Evolutionary conservation across 2,329 filamentous ascomycete genomes (phyloP), one percentile per base, ranked within the genome.

Genomic region (Neofusicoccum umdonicola): DNA sequence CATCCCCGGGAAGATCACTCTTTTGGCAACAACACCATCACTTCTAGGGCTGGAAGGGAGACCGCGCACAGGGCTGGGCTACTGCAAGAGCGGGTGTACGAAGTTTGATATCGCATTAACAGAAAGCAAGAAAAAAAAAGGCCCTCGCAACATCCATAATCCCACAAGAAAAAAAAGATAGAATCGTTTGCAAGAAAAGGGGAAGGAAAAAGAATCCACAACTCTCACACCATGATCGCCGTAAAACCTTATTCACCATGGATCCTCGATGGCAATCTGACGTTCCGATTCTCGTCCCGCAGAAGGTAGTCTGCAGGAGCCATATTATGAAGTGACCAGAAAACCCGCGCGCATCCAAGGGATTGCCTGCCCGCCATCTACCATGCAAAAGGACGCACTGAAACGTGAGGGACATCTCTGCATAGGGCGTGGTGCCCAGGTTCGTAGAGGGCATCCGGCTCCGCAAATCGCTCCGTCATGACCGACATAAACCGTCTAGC

Each of bases 401-500:
- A 57, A 64, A 64, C 62, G 52, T 64, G 52, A 62, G 34, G 58
- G 37, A 58, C 62, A 57, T 57, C 62, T 64, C 50, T 58, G 52
- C 44, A 51, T 62, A 34, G 62, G 62, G 13, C 52, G 44, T 58
- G 62, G 12, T 48, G 52, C 51, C 62, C 51, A 22, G 39, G 42
- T 34, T 64, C 62, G 52, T 64, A 37, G 44, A 64, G 19, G 51
- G 51, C 51, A 56, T 45, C 62, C 62, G 62, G 62, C 35, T 58
- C 44, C 45, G 51, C 62, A 58, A 47, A 48, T 57, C 62, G 62
- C 52, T 48, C 51, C 52, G 31, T 47, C 42, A 41, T 58, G 27
- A 51, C 37, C 58, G 58, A 50, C 62, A 58, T 56, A 50, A 51
- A 57, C 37, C 63, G 17, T 45, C 56, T 96, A 97, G 85, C 93